Base-by-base conservation (phyloP, 352 stramenopile species). In the Lagenidium sp. region DNA sequence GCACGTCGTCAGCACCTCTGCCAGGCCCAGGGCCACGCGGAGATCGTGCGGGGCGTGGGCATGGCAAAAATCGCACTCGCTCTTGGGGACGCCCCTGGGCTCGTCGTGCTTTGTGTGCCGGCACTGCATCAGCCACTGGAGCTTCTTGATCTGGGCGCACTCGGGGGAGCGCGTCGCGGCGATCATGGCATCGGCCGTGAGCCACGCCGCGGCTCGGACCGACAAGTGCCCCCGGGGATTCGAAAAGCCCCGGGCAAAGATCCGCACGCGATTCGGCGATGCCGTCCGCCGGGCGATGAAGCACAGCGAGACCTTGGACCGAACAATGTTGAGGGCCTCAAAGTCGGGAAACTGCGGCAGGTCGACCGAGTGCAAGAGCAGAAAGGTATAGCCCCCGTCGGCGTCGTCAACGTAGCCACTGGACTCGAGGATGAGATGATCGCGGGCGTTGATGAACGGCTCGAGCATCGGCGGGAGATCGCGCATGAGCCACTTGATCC, bases 401-500 rank as follows among this genome's bases (percentile, higher is more conserved):
- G 50, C 57, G 39, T 81, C 65, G 1, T 35, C 41, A 0, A 53
- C 61, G 10, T 63, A 38, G 0, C 71, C 70, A 0, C 56, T 70
- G 1, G 55, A 58, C 26, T 83, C 67, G 24, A 78, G 36, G 25
- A 81, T 56, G 18, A 81, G 41, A 30, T 76, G 73, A 36, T 82
- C 67, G 18, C 70, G 62, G 10, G 57, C 63, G 24, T 71, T 53
- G 19, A 75, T 55, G 36, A 80, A 64, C 2, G 53, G 61, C 10
- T 51, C 58, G 3, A 79, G 38, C 19, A 70, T 31, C 6, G 40
- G 56, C 13, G 69, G 58, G 8, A 67, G 45, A 31, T 80, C 67
- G 40, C 72, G 74, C 0, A 62, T 65, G 47, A 79, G 73, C 70
- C 70, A 83, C 41, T 80, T 83, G 44, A 80, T 39, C 4, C 50